A percentile compares a stretch with the other conserved stretches of the same genome.
Conservation (phyloP, 2,329 filamentous ascomycete species). For the Fusarium circinatum region DNA sequence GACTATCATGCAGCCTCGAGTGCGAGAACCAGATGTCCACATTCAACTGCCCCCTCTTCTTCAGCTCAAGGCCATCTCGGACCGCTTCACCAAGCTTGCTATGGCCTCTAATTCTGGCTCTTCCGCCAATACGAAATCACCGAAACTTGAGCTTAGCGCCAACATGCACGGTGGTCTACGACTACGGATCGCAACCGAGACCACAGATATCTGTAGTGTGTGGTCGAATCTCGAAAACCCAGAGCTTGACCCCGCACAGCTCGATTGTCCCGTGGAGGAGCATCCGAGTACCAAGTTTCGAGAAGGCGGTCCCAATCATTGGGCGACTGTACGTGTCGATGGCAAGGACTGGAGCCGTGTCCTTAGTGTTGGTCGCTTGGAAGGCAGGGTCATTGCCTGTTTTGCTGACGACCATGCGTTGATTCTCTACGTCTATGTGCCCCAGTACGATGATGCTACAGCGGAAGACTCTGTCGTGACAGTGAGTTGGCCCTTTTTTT, state of each 20-base stretch:
- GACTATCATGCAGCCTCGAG: slow-evolving; percentile 90
- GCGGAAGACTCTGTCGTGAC: slow-evolving; percentile 80
- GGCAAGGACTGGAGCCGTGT: slow-evolving; percentile 94
- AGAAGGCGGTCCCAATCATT: slow-evolving; percentile 79
- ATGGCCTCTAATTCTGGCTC: slow-evolving; percentile 55
- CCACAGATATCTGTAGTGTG: slow-evolving; percentile 83
- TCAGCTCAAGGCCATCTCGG: slow-evolving; percentile 92
- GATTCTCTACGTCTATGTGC: slow-evolving; percentile 84
- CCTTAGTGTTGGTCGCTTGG: slow-evolving; percentile 89
- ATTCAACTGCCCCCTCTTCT: slow-evolving; percentile 88
- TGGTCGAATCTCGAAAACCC: slow-evolving; percentile 92
- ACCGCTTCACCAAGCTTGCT: slow-evolving; percentile 92
- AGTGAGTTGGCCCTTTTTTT: slow-evolving; percentile 53
- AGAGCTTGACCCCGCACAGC: slow-evolving; percentile 80
- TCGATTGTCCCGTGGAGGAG: slow-evolving; percentile 77
- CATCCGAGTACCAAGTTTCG: slow-evolving; percentile 86
- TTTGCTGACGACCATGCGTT: slow-evolving; percentile 83
- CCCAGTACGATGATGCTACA: slow-evolving; percentile 72
- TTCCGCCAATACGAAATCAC: slow-evolving; percentile 57
- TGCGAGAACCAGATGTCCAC: slow-evolving; percentile 92
- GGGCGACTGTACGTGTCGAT: slow-evolving; percentile 91
- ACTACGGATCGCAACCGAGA: slow-evolving; percentile 83
- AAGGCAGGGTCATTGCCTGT: slow-evolving; percentile 92
- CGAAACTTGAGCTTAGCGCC: slow-evolving; percentile 85
- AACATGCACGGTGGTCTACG: slow-evolving; percentile 94